Evolutionary conservation across 192 early-diverging fungal genomes (phyloP), one percentile per base, ranked within the genome.

Genomic region (Coemansia sp.): DNA sequence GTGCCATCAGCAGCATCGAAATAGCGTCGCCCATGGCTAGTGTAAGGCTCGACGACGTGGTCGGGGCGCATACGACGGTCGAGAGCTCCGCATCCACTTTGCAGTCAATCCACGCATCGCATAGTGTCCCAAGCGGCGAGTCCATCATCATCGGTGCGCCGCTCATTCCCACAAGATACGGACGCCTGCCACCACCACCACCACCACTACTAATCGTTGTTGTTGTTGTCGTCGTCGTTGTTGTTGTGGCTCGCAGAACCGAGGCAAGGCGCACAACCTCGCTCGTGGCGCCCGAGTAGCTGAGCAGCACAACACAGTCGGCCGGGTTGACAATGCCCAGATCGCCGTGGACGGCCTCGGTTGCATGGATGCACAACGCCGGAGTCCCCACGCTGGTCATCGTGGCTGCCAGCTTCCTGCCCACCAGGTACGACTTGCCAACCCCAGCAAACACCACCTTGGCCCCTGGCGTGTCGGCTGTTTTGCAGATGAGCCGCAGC

Each of bases 341-440:
- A 39, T 81, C 79, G 16, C 79, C 79, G 19, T 81, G 79, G 7
- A 81, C 48, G 1, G 74, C 74, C 8, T 81, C 79, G 38, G 79
- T 81, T 0, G 79, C 58, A 49, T 81, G 79, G 16, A 81, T 49
- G 38, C 67, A 62, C 7, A 76, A 41, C 4, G 79, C 64, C 6
- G 40, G 70, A 7, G 74, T 75, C 5, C 79, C 79, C 9, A 73
- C 45, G 68, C 74, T 76, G 20, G 71, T 76, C 51, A 76, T 45
- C 2, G 79, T 81, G 13, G 79, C 79, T 4, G 79, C 70, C 13
- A 81, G 67, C 46, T 81, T 81, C 19, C 64, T 65, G n/a, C 70
- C 74, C 11, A 81, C 64, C 13, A 70, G 65, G 38, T 64, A 75
- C 10, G 74, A 76, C 46, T 81, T 81, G 67, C 79, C 79, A 2